Conservation (phyloP, 2,329 filamentous ascomycete species). For the Penicillium hesseltinei region DNA sequence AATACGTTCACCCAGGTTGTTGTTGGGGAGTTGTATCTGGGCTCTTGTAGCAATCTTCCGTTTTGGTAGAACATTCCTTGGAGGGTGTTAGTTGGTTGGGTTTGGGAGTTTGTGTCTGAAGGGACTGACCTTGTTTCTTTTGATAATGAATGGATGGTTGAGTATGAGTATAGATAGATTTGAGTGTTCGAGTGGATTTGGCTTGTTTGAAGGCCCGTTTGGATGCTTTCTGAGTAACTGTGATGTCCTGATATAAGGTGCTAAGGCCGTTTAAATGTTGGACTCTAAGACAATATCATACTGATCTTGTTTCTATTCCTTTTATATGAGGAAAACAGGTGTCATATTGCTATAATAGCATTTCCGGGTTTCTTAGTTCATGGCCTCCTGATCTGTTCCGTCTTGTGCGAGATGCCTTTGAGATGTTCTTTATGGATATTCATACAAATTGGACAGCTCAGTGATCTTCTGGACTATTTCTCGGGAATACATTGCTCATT, state of each 20-base stretch:
- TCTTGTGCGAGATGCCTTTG: neutral
- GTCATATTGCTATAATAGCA: neutral
- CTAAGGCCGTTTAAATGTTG: neutral
- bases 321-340: neutral
- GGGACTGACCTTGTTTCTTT: neutral
- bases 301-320: neutral
- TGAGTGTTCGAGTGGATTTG: neutral
- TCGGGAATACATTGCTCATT: neutral
- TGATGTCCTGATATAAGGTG: neutral
- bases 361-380: neutral
- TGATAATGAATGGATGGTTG: neutral
- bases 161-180: neutral
- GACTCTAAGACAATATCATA: neutral
- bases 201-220: neutral
- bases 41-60: neutral
- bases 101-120: neutral
- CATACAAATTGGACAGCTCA: neutral
- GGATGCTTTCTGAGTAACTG: neutral
- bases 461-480: neutral
- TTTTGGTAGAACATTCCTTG: constrained; percentile 5
- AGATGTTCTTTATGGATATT: neutral
- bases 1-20: constrained; percentile 5
- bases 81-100: neutral
- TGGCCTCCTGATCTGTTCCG: neutral
- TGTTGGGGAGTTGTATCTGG: neutral